Evolutionary conservation across 768 basidiomycete genomes (phyloP).

Genomic region (Coprinellus micaceus): DNA sequence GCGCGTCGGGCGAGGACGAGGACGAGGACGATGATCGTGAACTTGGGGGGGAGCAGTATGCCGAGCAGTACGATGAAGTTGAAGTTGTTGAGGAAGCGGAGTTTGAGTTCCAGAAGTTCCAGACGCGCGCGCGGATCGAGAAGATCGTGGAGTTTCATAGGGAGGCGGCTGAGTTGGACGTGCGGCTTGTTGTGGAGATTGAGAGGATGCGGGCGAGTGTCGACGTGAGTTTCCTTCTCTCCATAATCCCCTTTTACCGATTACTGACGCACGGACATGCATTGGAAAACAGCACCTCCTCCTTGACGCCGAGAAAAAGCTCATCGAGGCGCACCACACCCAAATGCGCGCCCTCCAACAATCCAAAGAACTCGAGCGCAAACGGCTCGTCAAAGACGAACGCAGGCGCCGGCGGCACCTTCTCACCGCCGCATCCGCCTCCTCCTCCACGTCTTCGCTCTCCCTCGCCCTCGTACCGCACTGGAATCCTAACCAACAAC

Average conservation of each 20-base stretch:
- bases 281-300: constrained; percentile 13
- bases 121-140: constrained; percentile 40
- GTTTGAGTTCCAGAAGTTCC: constrained; percentile 39
- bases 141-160: constrained; percentile 52
- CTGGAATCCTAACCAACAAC: background rate
- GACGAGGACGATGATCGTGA: constrained; percentile 22
- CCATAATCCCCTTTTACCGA: too few relatives aligned
- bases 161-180: constrained; percentile 40
- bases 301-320: constrained; percentile 19
- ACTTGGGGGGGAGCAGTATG: constrained; percentile 16
- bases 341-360: constrained; percentile 37
- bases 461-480: background rate
- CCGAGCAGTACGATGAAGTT: constrained; percentile 25
- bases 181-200: constrained; percentile 37
- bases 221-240: background rate
- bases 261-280: constrained; percentile 24
- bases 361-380: constrained; percentile 48
- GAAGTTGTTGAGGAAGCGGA: constrained; percentile 25
- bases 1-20: background rate
- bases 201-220: constrained; percentile 17
- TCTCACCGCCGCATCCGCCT: constrained; percentile 9
- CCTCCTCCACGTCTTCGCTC: background rate
- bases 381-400: constrained; percentile 38
- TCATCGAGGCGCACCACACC: constrained; percentile 36
- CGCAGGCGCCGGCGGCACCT: constrained; percentile 33